These are phyloP conservation scores for Odontarrhena argentea DNA, from an alignment of 345 rosid species.

Conservation along the genomic window DNA sequence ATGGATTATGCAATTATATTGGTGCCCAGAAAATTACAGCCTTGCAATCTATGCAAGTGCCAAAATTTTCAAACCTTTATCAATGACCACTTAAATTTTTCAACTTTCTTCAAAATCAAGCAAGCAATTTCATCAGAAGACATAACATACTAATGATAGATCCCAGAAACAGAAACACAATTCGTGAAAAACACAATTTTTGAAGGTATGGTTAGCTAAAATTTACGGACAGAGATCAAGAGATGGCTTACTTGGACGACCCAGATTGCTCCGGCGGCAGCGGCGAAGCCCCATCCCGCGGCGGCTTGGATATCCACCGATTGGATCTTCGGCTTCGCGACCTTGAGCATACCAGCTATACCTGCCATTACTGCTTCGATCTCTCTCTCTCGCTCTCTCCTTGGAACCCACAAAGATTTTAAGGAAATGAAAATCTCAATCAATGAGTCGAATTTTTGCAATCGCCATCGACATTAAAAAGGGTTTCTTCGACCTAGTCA, in stretches of 20 bases:
- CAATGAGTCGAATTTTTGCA: conserved; percentile 19
- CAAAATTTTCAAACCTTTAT: neutral
- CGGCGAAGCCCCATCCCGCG: conserved; percentile 85
- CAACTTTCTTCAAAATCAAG: conserved; percentile 9
- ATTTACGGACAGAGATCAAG: conserved; percentile 8
- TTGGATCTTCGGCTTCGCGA: conserved; percentile 57
- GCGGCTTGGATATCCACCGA: conserved; percentile 68
- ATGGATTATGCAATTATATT: neutral
- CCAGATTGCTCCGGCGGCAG: conserved; percentile 67
- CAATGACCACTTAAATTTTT: neutral
- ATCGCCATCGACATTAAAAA: conserved; percentile 19
- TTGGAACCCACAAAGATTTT: conserved; percentile 26
- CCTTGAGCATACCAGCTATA: conserved; percentile 54
- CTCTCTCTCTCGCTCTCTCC: conserved; percentile 25
- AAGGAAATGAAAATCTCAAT: conserved; percentile 17
- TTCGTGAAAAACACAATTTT: conserved; percentile 9
- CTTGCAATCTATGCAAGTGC: conserved; percentile 5
- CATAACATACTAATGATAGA: conserved; percentile 3
- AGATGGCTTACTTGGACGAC: conserved; percentile 62
- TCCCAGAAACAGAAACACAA: conserved; percentile 27
- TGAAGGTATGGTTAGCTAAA: neutral
- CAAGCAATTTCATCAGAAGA: conserved; percentile 22
- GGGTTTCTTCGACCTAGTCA: conserved; percentile 27
- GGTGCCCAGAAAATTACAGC: neutral
- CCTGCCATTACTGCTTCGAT: conserved; percentile 53